Evolutionary conservation across 2,329 filamentous ascomycete genomes (phyloP).

Genomic region (Rhynchosporium agropyri): DNA sequence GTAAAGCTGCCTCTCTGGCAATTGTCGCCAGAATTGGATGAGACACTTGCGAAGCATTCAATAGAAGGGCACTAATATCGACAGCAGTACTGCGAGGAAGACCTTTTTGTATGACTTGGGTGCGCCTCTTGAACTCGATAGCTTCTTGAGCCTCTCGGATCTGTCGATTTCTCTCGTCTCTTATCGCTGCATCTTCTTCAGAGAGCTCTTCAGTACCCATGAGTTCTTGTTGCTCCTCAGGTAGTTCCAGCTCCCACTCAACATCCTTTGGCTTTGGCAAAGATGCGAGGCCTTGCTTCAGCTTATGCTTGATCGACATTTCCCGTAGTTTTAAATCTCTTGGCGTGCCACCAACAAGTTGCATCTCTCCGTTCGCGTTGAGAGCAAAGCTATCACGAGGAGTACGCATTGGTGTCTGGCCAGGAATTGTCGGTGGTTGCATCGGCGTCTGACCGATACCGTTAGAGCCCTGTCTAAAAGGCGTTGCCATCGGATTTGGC

Average conservation of each 20-base stretch:
- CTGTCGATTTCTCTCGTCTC: slow-evolving; percentile 77
- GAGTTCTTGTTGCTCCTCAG: slow-evolving; percentile 74
- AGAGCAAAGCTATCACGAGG: slow-evolving; percentile 86
- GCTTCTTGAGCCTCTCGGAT: slow-evolving; percentile 68
- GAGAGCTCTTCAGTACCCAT: slow-evolving; percentile 52
- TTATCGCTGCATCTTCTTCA: slow-evolving; percentile 68
- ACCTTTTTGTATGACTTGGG: slow-evolving; percentile 85
- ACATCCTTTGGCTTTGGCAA: slow-evolving; percentile 91
- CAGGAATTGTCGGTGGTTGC: slow-evolving; percentile 60
- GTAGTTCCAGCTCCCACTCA: slow-evolving; percentile 92
- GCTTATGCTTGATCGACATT: slow-evolving; percentile 65
- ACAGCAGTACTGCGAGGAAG: slow-evolving; percentile 77
- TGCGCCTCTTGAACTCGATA: slow-evolving; percentile 79
- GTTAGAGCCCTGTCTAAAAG: slow-evolving; percentile 66
- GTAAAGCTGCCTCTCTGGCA: slow-evolving; percentile 72
- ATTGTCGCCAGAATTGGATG: slow-evolving; percentile 72
- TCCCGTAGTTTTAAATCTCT: slow-evolving; percentile 74
- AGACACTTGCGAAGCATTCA: slow-evolving; percentile 59
- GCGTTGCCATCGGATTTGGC: slow-evolving; percentile 93
- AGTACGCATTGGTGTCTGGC: slow-evolving; percentile 83
- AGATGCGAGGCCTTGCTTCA: slow-evolving; percentile 74
- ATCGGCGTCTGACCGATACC: slow-evolving; percentile 69
- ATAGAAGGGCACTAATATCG: slow-evolving; percentile 69
- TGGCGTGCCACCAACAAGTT: slow-evolving; percentile 73
- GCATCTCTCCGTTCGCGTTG: slow-evolving; percentile 68